Conservation (phyloP, 805 yeast genomes). For the Metschnikowia sp. region DNA sequence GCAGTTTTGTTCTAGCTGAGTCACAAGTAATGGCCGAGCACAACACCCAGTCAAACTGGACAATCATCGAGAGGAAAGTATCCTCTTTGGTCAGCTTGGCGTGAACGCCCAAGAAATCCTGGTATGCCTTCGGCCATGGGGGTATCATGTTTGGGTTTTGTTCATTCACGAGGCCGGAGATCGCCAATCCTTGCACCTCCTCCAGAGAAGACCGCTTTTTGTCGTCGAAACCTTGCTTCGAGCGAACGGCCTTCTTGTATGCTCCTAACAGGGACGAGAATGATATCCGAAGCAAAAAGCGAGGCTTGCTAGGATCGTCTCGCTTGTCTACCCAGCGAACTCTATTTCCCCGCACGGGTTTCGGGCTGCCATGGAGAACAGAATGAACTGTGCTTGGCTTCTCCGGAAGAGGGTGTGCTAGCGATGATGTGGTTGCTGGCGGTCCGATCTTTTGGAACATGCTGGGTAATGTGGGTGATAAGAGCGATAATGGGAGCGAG, state of each 20-base stretch:
- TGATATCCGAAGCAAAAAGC: slow-evolving; percentile 25
- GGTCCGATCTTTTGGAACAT: slow-evolving; percentile 14
- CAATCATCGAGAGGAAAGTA: slow-evolving; percentile 18
- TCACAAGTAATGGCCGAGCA: slow-evolving; percentile 10
- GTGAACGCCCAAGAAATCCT: slow-evolving; percentile 2
- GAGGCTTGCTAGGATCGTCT: slow-evolving; percentile 22
- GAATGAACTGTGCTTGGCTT: slow-evolving; percentile 13
- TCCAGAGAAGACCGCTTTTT: slow-evolving; percentile 2
- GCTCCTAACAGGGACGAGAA: slow-evolving; percentile 19
- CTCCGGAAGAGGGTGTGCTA: slow-evolving; percentile 18
- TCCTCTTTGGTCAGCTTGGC: slow-evolving; percentile 12
- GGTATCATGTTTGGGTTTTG: neutral
- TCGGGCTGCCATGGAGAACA: slow-evolving; percentile 4
- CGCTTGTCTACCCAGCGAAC: slow-evolving; percentile 31
- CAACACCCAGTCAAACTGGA: slow-evolving; percentile 20
- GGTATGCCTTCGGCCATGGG: slow-evolving; percentile 1
- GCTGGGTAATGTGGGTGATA: slow-evolving; percentile 34
- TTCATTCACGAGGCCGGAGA: slow-evolving; percentile 5
- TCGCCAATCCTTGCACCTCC: slow-evolving; percentile 15
- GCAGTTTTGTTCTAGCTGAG: slow-evolving; percentile 2
- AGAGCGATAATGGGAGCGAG: slow-evolving; percentile 27
- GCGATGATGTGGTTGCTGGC: neutral
- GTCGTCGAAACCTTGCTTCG: neutral
- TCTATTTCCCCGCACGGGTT: neutral
- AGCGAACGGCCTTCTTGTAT: slow-evolving; percentile 10